Evolutionary conservation across 2,329 filamentous ascomycete genomes (phyloP), one percentile per base, ranked within the genome.

Genomic region (Neobulgaria alba): DNA sequence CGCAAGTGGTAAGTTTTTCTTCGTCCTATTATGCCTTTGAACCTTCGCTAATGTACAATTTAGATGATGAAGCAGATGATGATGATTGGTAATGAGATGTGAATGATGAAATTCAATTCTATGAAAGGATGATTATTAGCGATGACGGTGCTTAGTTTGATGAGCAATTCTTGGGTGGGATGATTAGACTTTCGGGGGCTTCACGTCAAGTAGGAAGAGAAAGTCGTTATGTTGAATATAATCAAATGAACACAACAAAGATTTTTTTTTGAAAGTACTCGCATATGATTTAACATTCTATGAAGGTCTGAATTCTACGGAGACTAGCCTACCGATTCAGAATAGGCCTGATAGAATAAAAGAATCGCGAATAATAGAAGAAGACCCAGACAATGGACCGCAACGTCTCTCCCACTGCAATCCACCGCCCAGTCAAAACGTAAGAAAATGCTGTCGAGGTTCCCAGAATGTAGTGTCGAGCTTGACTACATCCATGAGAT

Each of bases 21-120:
- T 14, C 5, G 4, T 16, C 21, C 16, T 23, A 15, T 17, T 29
- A 19, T 9, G 29, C 14, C 14, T 2, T 10, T 10, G 14, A 17
- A 35, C n/a, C 33, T 29, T 10, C 45, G 37, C 43, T 60, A 50
- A 59, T 35, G 12, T 50, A 47, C 55, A 46, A 16, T 48, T 23
- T 51, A 88, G 84, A 89, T 67, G 83, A 88, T 52, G 83, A 88
- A 62, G 71, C 71, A 52, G 80, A 86, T 51, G 79, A 86, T 45
- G 83, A 88, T 58, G 83, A 88, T 53, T 86, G 82, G 82, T 75
- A 64, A 57, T 38, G 33, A 29, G 30, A 15, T 29, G 14, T 8
- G 21, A 31, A 21, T 41, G 36, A 39, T 43, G 38, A 38, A 21
- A 9, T 42, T 38, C 21, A 29, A 38, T 42, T 39, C 33, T 29